These are phyloP conservation scores for Albatrellus ellisii DNA, from an alignment of 768 basidiomycete genomes.

Conservation along the genomic window DNA sequence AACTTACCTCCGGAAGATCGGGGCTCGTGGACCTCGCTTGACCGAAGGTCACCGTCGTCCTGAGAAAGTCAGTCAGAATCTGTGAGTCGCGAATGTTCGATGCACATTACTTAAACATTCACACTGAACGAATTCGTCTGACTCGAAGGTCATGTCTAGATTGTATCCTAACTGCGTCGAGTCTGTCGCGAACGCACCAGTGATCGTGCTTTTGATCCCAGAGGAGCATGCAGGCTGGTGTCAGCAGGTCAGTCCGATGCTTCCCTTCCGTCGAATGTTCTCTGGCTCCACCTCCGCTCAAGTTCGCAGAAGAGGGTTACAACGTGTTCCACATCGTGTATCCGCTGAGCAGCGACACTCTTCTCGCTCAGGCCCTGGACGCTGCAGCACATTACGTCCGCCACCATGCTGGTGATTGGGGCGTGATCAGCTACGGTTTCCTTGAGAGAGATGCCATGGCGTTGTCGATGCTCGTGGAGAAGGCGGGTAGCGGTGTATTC, in stretches of 20 bases:
- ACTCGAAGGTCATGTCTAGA: constrained; percentile 13
- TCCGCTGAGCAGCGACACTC: constrained; percentile 10
- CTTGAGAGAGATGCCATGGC: constrained; percentile 12
- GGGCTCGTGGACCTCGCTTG: too few species aligned
- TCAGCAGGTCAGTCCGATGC: constrained; percentile 19
- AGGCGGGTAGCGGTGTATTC: neutral
- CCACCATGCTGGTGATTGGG: constrained; percentile 14
- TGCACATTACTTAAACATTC: too few species aligned
- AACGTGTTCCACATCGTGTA: constrained; percentile 21
- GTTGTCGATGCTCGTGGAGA: constrained; percentile 5
- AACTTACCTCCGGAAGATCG: too few species aligned
- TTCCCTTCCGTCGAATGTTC: neutral
- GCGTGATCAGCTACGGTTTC: constrained; percentile 22
- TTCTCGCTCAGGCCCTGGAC: constrained; percentile 14
- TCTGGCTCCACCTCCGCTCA: neutral
- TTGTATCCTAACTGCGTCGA: constrained; percentile 18
- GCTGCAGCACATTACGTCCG: constrained; percentile 9
- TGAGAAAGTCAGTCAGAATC: too few species aligned
- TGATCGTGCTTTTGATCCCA: constrained; percentile 20
- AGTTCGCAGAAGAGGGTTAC: constrained; percentile 29
- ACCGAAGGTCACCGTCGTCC: too few species aligned
- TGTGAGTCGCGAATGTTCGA: too few species aligned
- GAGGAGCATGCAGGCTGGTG: constrained; percentile 24
- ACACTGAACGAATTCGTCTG: too few species aligned
- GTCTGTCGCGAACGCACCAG: constrained; percentile 19